Base-by-base conservation (phyloP, 139 green algal species). In the Micromonas commoda region DNA sequence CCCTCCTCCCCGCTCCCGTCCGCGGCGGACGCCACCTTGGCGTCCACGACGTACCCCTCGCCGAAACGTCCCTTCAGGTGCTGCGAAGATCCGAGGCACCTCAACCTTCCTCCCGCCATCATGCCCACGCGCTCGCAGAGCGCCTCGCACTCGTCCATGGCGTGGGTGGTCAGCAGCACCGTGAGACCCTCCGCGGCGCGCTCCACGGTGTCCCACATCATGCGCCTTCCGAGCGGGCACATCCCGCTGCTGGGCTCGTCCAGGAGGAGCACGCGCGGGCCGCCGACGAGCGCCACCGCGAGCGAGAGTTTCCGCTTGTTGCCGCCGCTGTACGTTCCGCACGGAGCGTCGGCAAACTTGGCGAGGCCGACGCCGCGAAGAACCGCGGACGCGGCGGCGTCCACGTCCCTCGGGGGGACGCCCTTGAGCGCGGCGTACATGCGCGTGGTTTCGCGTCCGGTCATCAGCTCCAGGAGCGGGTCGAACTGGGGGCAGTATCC, bases 91-190 rank as follows among this genome's bases (percentile, higher is more conserved):
- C 93, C 93, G 24, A 96, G 77, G 80, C 89, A 96, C 63, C 86
- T 80, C 77, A 94, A 82, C 33, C 65, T 77, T 23, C 93, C 89
- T 9, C 69, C 77, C 32, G 89, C 81, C 89, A 97, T 92, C 82
- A 98, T 94, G 84, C 83, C 88, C n/a, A 98, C 84, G 28, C 92
- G 84, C 20, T 71, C 80, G 80, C 91, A 95, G 75, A 97, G 28
- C 37, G 88, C 91, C 80, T 98, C 93, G 63, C 88, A 92, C 85
- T 98, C 93, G 84, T 97, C 93, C 93, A 98, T 98, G 53, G 82
- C 88, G 84, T 97, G 91, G 28, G 79, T 89, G 0, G 88, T 96
- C 38, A 97, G 83, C 3, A 96, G 69, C 39, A 96, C 87, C 21
- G 84, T 86, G 53, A 85, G 81, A 2, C 83, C 84, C 78, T 72